Evolutionary conservation across 208 protist genomes (phyloP), one percentile per base, ranked within the genome.

Genomic region (Trypanosoma rangeli): DNA sequence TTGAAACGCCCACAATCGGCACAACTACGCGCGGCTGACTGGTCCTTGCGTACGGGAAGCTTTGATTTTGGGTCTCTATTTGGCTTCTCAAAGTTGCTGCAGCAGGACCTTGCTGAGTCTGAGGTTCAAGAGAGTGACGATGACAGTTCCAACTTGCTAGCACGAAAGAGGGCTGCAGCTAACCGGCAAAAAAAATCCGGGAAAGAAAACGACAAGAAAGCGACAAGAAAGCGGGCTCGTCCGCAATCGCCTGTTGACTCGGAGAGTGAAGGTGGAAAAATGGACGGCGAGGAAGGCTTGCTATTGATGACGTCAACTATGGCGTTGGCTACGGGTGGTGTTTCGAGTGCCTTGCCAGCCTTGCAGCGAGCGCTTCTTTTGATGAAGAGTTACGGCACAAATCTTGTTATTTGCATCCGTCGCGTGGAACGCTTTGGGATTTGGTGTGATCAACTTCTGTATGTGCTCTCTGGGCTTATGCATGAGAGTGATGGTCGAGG

Each of bases 21-120:
- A 18, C 54, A 71, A 24, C 69, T 90, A 15, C 84, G 86, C 3
- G 77, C 76, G 1, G 59, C 61, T 49, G 83, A 92, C 60, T 79
- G 75, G 56, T 79, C 79, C 5, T 79, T 94, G 31, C 77, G 74
- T 16, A 85, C 61, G 26, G 89, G 89, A 44, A 78, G 61, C 0
- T 93, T 94, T 78, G 83, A 86, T 20, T 94, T 94, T 84, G 89
- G 89, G 15, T 60, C 71, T 44, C 70, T 94, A 15, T 94, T 94
- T 74, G 70, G 77, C n/a, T 94, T 88, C 58, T 61, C 80, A 12
- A 79, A 74, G 29, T 70, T 66, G 24, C 65, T 84, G 58, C 48
- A 64, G 37, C 52, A 61, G 18, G 55, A 66, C 9, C 57, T 50
- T 20, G 59, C 61, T 3, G 62, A 56, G 31, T 18, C 49, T 62